phyloP scores from a whole-genome alignment of 352 stramenopile genomes.

The Paralagenidium karlingii region DNA sequence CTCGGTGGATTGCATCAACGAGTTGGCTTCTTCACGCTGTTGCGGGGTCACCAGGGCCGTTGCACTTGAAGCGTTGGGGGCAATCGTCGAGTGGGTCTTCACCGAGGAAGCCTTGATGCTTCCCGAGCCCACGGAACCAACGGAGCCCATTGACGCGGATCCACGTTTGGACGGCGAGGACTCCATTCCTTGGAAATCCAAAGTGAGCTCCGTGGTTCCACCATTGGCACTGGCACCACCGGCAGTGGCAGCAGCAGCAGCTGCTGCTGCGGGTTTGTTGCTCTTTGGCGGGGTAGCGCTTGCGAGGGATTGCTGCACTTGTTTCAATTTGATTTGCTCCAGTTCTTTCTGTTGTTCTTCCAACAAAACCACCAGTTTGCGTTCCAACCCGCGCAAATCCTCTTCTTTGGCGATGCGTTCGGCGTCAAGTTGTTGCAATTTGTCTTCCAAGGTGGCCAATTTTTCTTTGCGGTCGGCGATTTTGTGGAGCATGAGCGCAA shows the following conservation, averaged over 20 bases:
- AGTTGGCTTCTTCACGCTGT: slow-evolving; percentile 82
- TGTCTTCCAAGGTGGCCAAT: slow-evolving; percentile 77
- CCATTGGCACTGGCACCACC: slow-evolving; percentile 84
- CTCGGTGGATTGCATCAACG: slow-evolving; percentile 93
- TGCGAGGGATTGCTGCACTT: slow-evolving; percentile 81
- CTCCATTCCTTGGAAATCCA: too few relatives aligned
- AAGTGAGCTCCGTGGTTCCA: too few relatives aligned
- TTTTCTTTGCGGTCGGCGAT: slow-evolving; percentile 88
- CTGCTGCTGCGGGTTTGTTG: slow-evolving; percentile 83
- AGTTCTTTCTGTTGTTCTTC: slow-evolving; percentile 92
- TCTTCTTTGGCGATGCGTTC: slow-evolving; percentile 86
- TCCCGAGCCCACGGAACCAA: too few relatives aligned
- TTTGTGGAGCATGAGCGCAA: slow-evolving; percentile 88
- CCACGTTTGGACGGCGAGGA: too few relatives aligned
- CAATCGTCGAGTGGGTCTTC: too few relatives aligned
- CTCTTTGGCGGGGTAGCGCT: slow-evolving; percentile 86
- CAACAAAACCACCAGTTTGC: slow-evolving; percentile 90
- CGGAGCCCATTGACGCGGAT: too few relatives aligned
- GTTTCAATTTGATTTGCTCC: slow-evolving; percentile 45
- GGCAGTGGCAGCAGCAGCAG: slow-evolving; percentile 82
- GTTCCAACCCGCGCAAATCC: slow-evolving; percentile 86
- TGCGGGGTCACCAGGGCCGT: slow-evolving; percentile 38
- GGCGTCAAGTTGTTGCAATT: slow-evolving; percentile 77
- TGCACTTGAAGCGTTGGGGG: slow-evolving; percentile 7
- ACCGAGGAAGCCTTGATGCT: too few relatives aligned